Evolutionary conservation across 192 early-diverging fungal species (phyloP).

Genomic region (Pilaira anomala): DNA sequence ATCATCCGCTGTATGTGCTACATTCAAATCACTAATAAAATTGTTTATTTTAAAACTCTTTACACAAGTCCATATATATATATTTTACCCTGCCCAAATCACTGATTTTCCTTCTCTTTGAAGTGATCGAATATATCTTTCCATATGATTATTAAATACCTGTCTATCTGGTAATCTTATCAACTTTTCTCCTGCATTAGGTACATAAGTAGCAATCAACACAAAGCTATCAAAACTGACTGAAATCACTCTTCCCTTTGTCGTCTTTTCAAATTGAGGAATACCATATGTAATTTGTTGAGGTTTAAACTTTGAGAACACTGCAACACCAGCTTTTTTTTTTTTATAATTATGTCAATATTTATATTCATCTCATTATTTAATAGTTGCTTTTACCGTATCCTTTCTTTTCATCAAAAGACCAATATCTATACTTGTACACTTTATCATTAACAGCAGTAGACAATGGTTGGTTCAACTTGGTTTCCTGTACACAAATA

Average conservation of each 20-base stretch:
- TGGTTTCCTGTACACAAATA: slow-evolving; percentile 83
- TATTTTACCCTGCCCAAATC: slow-evolving; percentile 68
- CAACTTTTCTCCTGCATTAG: slow-evolving; percentile 75
- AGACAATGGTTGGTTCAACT: slow-evolving; percentile 65
- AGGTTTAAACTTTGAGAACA: slow-evolving; percentile 80
- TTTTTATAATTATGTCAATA: not conserved
- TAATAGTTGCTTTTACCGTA: slow-evolving; percentile 41
- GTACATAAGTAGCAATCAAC: slow-evolving; percentile 72
- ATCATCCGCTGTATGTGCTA: slow-evolving; percentile 76
- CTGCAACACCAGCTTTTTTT: slow-evolving; percentile 57
- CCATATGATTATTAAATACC: slow-evolving; percentile 63
- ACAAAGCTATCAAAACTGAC: slow-evolving; percentile 64
- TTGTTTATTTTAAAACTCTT: not conserved
- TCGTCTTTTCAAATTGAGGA: slow-evolving; percentile 40
- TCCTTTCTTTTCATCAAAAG: slow-evolving; percentile 69
- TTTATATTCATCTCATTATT: not conserved
- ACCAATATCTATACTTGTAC: slow-evolving; percentile 75
- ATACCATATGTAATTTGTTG: slow-evolving; percentile 59
- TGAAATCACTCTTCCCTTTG: slow-evolving; percentile 68
- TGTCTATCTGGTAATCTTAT: slow-evolving; percentile 63
- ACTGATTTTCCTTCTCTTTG: slow-evolving; percentile 65
- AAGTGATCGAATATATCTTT: slow-evolving; percentile 61
- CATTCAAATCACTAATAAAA: slow-evolving; percentile 67
- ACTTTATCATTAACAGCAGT: slow-evolving; percentile 55
- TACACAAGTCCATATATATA: not conserved